Conservation (phyloP, 2,329 filamentous ascomycete species). For the Pseudopithomyces chartarum region DNA sequence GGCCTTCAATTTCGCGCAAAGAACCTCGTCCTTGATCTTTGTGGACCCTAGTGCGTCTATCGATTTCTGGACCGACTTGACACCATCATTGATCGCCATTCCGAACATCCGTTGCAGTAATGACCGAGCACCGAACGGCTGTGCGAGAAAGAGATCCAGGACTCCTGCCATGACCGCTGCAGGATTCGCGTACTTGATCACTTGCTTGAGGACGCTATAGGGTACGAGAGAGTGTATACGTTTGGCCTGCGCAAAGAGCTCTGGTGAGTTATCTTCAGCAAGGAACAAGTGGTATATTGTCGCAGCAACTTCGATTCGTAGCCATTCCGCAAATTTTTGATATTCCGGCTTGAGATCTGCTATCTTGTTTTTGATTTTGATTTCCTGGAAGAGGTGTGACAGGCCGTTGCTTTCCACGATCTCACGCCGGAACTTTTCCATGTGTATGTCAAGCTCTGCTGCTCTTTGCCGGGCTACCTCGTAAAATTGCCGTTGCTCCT, state of each 20-base stretch:
- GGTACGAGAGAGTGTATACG: conserved; percentile 94
- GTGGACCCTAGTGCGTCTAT: conserved; percentile 73
- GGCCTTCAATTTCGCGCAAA: conserved; percentile 79
- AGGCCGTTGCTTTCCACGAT: conserved; percentile 81
- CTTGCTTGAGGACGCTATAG: conserved; percentile 92
- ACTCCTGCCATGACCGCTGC: conserved; percentile 97
- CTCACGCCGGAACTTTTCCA: conserved; percentile 78
- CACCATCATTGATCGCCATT: conserved; percentile 87
- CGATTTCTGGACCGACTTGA: conserved; percentile 81
- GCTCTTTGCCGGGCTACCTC: conserved; percentile 91
- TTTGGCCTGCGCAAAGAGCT: conserved; percentile 91
- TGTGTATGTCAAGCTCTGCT: conserved; percentile 92
- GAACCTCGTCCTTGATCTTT: conserved; percentile 80
- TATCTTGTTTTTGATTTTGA: conserved; percentile 86
- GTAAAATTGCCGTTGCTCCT: conserved; percentile 93
- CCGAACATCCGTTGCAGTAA: conserved; percentile 94
- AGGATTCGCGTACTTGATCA: conserved; percentile 94
- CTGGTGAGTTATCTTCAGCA: conserved; percentile 96
- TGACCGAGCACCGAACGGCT: conserved; percentile 88
- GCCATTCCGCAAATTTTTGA: conserved; percentile 97
- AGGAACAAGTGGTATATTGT: conserved; percentile 97
- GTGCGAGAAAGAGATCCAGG: conserved; percentile 91
- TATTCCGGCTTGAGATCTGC: conserved; percentile 91
- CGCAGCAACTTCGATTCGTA: conserved; percentile 94
- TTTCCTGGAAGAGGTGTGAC: conserved; percentile 90